These are phyloP conservation scores for Aspergillus piperis DNA, from an alignment of 2,329 filamentous ascomycete species.

Conservation along the genomic window DNA sequence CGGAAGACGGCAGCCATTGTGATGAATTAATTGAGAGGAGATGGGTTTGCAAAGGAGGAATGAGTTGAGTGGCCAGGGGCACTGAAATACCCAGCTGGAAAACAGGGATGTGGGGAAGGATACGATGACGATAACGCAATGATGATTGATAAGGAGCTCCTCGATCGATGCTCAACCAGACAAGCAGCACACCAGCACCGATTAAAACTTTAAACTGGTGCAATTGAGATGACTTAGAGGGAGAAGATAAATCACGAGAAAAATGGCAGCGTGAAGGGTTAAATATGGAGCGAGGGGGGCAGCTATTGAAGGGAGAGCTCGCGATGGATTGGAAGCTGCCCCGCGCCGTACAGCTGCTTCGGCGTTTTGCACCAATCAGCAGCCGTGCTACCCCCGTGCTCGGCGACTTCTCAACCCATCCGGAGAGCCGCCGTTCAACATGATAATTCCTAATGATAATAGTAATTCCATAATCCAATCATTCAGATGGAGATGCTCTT, in stretches of 20 bases:
- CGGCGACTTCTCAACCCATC: constrained; percentile 8
- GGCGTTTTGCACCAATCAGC: constrained; percentile 17
- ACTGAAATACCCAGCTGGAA: neutral
- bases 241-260: neutral
- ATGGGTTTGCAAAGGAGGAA: neutral
- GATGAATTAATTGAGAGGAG: neutral
- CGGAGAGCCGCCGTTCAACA: neutral
- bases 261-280: constrained; percentile 3
- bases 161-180: neutral
- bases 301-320: constrained; percentile 3
- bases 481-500: neutral
- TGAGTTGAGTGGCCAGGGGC: neutral
- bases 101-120: neutral
- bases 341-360: constrained; percentile 5
- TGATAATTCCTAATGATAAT: constrained; percentile 2
- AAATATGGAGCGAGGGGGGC: constrained; percentile 9
- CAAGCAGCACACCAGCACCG: neutral
- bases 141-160: constrained; percentile 3
- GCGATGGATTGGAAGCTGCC: constrained; percentile 4
- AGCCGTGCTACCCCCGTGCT: neutral
- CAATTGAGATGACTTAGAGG: neutral
- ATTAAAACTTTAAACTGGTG: neutral
- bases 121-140: constrained; percentile 1
- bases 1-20: constrained; percentile 42
- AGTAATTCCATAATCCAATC: neutral